These are phyloP conservation scores for Nissolia schottii DNA, from an alignment of 306 rosid species.

Conservation along the genomic window DNA sequence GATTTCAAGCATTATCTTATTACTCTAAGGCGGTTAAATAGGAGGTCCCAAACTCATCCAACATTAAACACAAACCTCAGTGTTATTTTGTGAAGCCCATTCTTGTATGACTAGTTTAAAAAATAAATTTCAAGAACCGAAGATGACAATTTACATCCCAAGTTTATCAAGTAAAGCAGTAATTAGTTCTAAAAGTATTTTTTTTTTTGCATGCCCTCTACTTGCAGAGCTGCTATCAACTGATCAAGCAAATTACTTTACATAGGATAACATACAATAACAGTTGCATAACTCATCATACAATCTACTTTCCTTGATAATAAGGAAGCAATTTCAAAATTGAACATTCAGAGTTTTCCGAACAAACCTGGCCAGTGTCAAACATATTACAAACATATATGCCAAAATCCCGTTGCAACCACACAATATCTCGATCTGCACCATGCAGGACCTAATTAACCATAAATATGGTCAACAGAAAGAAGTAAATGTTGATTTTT, in stretches of 20 bases:
- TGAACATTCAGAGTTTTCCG: conserved; percentile 1
- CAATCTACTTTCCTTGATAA: conserved; percentile 1
- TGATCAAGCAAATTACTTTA: not conserved
- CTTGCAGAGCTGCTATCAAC: conserved; percentile 1
- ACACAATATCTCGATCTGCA: conserved; percentile 84
- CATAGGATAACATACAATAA: not conserved
- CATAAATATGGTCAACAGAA: conserved; percentile 24
- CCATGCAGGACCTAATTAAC: conserved; percentile 91
- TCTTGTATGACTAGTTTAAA: not conserved
- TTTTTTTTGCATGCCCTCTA: not conserved
- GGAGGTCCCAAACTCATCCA: not conserved
- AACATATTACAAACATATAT: conserved; percentile 89
- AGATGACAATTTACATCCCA: conserved; percentile 1
- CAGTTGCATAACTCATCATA: not conserved
- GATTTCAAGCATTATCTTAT: not conserved
- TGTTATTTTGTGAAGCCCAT: not conserved
- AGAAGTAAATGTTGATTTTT: not conserved
- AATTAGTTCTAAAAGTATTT: not conserved
- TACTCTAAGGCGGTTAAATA: not conserved
- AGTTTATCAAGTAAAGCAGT: not conserved
- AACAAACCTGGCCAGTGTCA: conserved; percentile 95
- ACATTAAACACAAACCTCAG: not conserved
- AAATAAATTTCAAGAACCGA: not conserved
- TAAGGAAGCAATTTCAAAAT: not conserved
- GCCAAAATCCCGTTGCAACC: conserved; percentile 98